Percentiles rank a stretch among this genome's conserved stretches.
Conservation (phyloP, 2,329 filamentous ascomycete species). For the Phyllosticta paracitricarpa region DNA sequence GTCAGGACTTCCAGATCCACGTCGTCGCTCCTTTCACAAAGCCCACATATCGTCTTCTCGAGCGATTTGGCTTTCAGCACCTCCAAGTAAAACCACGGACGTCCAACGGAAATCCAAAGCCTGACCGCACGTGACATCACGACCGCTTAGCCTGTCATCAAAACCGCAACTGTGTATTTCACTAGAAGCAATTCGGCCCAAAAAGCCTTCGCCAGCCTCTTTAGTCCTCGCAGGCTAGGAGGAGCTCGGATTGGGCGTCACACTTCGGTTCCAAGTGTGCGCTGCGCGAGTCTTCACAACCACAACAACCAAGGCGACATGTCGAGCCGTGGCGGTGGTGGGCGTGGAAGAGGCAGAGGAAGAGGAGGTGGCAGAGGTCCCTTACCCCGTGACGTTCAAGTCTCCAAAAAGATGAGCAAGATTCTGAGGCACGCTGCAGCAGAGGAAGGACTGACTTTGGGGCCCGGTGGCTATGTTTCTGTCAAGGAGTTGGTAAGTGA, state of each 20-base stretch:
- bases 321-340: not conserved
- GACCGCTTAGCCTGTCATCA: no score
- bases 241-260: not conserved
- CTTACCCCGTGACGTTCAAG: conserved; percentile 32
- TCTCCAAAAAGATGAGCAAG: conserved; percentile 42
- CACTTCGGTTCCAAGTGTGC: not conserved
- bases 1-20: not conserved
- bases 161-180: no score
- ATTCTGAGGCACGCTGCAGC: conserved; percentile 53
- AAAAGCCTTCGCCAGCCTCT: not conserved
- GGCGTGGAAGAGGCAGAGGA: not conserved
- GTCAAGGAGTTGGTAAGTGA: conserved; percentile 48
- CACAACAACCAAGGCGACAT: not conserved
- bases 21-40: not conserved
- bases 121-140: no score
- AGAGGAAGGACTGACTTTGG: conserved; percentile 49
- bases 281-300: not conserved
- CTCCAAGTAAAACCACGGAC: no score
- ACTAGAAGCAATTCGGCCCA: not conserved
- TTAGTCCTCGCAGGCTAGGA: not conserved
- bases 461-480: conserved; percentile 50
- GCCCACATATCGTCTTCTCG: not conserved
- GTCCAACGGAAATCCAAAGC: no score
- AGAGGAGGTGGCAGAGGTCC: conserved; percentile 2
- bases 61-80: no score